phyloP scores from a whole-genome alignment of 306 rosid species.

The Prunus dulcis region DNA sequence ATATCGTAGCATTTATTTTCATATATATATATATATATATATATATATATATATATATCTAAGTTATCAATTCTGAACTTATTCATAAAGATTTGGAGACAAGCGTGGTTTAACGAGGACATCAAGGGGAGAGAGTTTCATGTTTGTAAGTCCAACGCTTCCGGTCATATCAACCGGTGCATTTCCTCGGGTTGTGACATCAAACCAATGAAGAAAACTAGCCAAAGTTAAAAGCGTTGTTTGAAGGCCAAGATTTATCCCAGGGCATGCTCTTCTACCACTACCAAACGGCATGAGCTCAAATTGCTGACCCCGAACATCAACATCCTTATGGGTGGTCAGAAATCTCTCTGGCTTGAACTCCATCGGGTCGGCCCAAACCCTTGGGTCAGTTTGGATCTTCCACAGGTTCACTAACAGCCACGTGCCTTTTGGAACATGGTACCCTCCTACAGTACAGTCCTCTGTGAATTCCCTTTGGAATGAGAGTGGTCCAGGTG shows the following conservation, averaged over 20 bases:
- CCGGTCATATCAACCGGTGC: conserved; percentile 47
- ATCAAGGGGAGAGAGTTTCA: conserved; percentile 44
- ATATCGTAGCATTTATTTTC: too few species aligned
- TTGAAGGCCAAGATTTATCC: conserved; percentile 32
- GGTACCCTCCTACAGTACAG: conserved; percentile 38
- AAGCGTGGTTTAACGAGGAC: conserved; percentile 49
- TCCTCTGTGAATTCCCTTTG: conserved; percentile 35
- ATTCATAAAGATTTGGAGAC: conserved; percentile 21
- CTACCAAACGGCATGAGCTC: conserved; percentile 52
- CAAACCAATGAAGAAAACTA: conserved; percentile 46
- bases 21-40: too few species aligned
- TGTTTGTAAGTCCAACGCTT: conserved; percentile 28
- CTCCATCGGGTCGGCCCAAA: conserved; percentile 46
- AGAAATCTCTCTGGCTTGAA: conserved; percentile 61
- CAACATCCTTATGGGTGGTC: conserved; percentile 36
- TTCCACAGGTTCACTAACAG: conserved; percentile 46
- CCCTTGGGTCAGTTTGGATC: conserved; percentile 46
- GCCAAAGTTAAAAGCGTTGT: conserved; percentile 38
- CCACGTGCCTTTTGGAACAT: conserved; percentile 40
- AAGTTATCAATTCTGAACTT: too few species aligned
- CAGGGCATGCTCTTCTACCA: conserved; percentile 64
- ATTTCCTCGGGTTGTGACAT: conserved; percentile 22
- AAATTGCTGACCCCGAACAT: conserved; percentile 44
- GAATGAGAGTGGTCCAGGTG: conserved; percentile 44
- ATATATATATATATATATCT: too few species aligned